Conservation (phyloP, 192 early-diverging fungal species). For the Podila clonocystis region DNA sequence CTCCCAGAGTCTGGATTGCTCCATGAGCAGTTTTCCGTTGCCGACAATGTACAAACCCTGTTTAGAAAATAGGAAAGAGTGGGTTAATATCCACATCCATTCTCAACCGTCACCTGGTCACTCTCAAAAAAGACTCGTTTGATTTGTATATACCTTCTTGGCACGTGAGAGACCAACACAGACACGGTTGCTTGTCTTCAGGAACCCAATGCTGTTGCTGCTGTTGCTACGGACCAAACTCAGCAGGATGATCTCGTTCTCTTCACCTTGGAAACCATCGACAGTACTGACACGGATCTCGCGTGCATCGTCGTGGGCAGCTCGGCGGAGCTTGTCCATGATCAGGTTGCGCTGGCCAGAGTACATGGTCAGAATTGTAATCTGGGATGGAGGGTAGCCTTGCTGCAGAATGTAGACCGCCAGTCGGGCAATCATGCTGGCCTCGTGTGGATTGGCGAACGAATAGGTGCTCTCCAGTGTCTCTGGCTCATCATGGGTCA, state of each 20-base stretch:
- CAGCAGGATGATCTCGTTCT: constrained; percentile 98
- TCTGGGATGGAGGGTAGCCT: constrained; percentile 29
- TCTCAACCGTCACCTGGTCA: neutral
- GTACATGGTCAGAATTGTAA: constrained; percentile 67
- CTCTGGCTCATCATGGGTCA: constrained; percentile 55
- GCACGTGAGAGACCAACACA: constrained; percentile 67
- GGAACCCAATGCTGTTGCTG: constrained; percentile 85
- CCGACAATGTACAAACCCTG: constrained; percentile 68
- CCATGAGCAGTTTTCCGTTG: constrained; percentile 56
- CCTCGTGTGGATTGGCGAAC: constrained; percentile 42
- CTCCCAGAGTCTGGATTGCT: constrained; percentile 57
- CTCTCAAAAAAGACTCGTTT: neutral
- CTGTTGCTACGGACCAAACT: constrained; percentile 93
- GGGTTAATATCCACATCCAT: no score
- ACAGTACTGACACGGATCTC: constrained; percentile 92
- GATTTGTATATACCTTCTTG: constrained; percentile 48
- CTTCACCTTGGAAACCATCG: constrained; percentile 97
- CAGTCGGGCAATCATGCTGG: constrained; percentile 17
- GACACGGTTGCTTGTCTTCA: constrained; percentile 70
- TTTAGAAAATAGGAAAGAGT: neutral
- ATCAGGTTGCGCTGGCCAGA: constrained; percentile 59
- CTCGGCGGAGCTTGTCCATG: constrained; percentile 39
- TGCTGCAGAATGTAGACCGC: constrained; percentile 49
- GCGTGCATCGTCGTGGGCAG: constrained; percentile 4
- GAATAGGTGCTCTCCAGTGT: constrained; percentile 31